Evolutionary conservation across 2,329 filamentous ascomycete genomes (phyloP), one percentile per base, ranked within the genome.

Genomic region (Exutisphaerella laricina): DNA sequence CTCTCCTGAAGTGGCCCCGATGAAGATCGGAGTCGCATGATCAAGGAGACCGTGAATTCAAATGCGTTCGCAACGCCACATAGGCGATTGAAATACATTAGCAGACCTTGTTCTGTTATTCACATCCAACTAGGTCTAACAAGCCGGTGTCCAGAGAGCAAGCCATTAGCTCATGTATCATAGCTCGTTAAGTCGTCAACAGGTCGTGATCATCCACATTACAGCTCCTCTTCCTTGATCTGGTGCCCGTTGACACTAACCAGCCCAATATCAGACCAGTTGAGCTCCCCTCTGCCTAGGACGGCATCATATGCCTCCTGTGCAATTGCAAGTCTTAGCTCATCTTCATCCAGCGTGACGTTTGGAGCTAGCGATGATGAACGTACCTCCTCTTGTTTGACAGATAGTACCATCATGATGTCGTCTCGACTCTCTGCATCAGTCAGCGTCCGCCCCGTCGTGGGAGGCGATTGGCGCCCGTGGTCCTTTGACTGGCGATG

Each of bases 181-280:
- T 33, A 18, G n/a, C 31, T 33, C 31, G 14, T 33, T 12, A 5
- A 18, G 7, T 16, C 14, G 20, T 33, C 23, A 12, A 26, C n/a
- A n/a, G n/a, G 23, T 26, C 23, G 12, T 26, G 23, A 26, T 26
- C 25, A 5, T 34, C 28, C 26, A 34, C 28, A n/a, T 53, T 43
- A 61, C 16, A 63, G 41, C 39, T 62, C 60, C 30, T 56, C 50
- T 37, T 63, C 60, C 37, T 48, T 45, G 22, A 46, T 37, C 9
- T 56, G 50, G 32, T 43, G 32, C 1, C 59, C 58, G 21, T 45
- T 36, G 1, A 60, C 57, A 35, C 60, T 63, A 16, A 58, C 52
- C 7, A 61, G 44, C 2, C 46, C 48, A n/a, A 58, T 46, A 7
- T 49, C 47, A 12, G 49, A 48, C 58, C 59, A 63, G 4, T 46